Base-by-base conservation (phyloP, 345 rosid genomes). In the Aegle marmelos region DNA sequence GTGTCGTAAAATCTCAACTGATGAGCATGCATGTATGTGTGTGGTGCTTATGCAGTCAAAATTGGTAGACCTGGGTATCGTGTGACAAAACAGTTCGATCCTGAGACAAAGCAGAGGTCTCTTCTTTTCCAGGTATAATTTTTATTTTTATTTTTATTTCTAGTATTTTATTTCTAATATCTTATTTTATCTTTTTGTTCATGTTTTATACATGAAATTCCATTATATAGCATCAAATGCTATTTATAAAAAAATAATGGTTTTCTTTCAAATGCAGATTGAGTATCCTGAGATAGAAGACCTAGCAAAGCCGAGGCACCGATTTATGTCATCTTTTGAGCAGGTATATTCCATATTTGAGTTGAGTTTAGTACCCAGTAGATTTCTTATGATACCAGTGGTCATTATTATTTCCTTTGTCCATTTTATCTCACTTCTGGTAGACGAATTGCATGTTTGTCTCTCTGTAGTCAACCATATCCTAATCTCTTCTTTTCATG, bases 221-320 rank as follows among this genome's bases (percentile, higher is more conserved):
- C 4, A 39, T 41, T 2, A 30, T 9, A 48, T 17, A 5, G 37
- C 11, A 14, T n/a, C 57, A 24, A 65, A 33, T 72, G n/a, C 48
- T 17, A 19, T 21, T 68, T 70, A 11, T 70, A n/a, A 56, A 0
- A 0, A 58, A 59, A 27, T 71, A 45, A 68, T 10, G 39, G 41
- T 72, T 75, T 71, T 39, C 5, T 70, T 70, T 45, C 30, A 63
- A 17, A 53, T 70, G 69, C 84, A 95, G 98, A 96, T 96, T 77
- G 99, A 96, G 70, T 94, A 96, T 90, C 99, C 98, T 64, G 99
- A 96, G 83, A 96, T 96, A 80, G 99, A 92, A 82, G 99, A 94
- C 79, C 88, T 89, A 75, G 37, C 88, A 48, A 96, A 86, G 87
- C 99, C 98, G 17, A 90, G 95, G 76, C 98, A 92, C 73, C 91